Base-by-base conservation (phyloP, 2,329 filamentous ascomycete genomes). In the Xylariaceae sp. region DNA sequence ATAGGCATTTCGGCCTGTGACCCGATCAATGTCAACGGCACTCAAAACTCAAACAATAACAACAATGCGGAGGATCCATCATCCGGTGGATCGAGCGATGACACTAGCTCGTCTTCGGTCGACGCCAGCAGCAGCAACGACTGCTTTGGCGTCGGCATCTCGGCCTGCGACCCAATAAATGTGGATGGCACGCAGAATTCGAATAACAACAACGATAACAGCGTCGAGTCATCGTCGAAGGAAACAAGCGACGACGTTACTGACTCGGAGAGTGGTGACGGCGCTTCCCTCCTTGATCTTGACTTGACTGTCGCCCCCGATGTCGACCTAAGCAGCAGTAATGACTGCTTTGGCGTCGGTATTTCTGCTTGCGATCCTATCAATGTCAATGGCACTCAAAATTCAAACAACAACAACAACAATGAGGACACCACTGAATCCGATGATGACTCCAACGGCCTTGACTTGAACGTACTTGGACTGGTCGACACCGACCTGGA, bases 131-230 rank as follows among this genome's bases (percentile, higher is more conserved):
- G 56, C 16, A 48, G 55, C 17, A 56, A 58, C 41, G 55, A 54
- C 7, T 60, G 59, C 43, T 34, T 55, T 22, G 58, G 62, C n/a
- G 6, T 64, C 39, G 62, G 62, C 46, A 44, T 63, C 45, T 59
- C 57, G 6, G 62, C 60, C 13, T 64, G 62, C 45, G 60, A 64
- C 51, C 62, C 60, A 38, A 62, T 64, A 55, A 64, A 60, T 18
- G 60, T 63, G 31, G 45, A 52, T 3, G 60, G 51, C 1, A 60
- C 58, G 2, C 56, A 62, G 33, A 50, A 57, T 40, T 58, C 54
- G 22, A 55, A 60, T 18, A 59, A 57, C 3, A 43, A 48, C 17
- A 40, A 38, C 39, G 38, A 34, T 45, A 49, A 28, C 14, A 38
- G 17, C 40, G 36, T 2, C 13, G 7, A 41, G 7, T 12, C 39